Base-by-base conservation (phyloP, 345 rosid genomes). In the Chamaenerion angustifolium region DNA sequence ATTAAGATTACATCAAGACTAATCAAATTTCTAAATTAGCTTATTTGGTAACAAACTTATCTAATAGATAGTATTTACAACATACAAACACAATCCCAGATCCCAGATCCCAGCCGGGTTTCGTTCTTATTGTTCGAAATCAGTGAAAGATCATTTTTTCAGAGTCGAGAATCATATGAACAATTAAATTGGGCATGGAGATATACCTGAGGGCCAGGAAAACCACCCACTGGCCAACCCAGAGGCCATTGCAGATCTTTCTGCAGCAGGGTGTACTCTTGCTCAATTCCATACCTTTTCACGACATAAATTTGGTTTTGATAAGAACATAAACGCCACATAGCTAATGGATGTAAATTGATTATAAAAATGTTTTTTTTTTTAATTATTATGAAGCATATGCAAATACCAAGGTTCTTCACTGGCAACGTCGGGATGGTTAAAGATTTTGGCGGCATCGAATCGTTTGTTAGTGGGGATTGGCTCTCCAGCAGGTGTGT, bases 181-280 rank as follows among this genome's bases (percentile, higher is more conserved):
- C 1, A 10, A 11, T 42, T 7, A 10, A 18, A 19, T 11, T 16
- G 16, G n/a, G 40, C 2, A 21, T 10, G 4, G 21, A 42, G 11
- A n/a, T 51, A 11, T 48, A 83, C 96, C 84, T 82, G 90, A 62
- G 95, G 86, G 9, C 98, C 98, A 6, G 98, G 98, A 60, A 21
- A 90, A 46, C 98, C 98, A 52, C 85, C 94, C 17, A 77, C 23
- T 0, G 95, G 95, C 98, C 95, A 90, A 6, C 98, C 95, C 31
- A 90, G 48, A 12, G 95, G 98, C 98, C 98, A 90, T 13, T 75
- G 73, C 21, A 83, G 75, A 50, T 83, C 81, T 55, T 83, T 86
- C 61, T 86, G 92, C 78, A 90, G 65, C 77, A 83, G 64, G 56
- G 95, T 86, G 69, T 86, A 90, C 58, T 89, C 97, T 59, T 89